Percentiles rank a stretch among this genome's conserved stretches.
phyloP scores from a whole-genome alignment of 129 eudicot species.

The Ambrosia artemisiifolia region DNA sequence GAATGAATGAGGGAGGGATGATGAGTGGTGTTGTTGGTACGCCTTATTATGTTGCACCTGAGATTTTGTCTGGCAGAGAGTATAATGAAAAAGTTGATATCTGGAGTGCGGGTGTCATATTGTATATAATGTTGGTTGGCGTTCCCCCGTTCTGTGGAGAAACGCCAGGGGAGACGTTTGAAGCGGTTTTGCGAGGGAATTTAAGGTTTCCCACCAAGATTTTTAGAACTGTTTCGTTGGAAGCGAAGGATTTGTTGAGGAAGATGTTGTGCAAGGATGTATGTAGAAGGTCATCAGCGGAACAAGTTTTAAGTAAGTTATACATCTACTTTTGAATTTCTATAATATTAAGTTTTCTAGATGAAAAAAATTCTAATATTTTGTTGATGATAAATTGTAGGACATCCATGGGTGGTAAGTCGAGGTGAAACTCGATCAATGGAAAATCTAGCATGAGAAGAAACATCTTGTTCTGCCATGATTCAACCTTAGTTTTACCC shows the following conservation, averaged over 20 bases:
- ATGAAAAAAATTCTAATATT: background rate
- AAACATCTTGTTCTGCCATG: background rate
- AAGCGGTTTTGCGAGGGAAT: conserved; percentile 58
- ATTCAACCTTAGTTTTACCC: background rate
- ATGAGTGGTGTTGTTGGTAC: conserved; percentile 82
- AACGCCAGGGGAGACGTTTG: conserved; percentile 56
- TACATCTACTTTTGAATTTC: background rate
- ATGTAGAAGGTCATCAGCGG: conserved; percentile 60
- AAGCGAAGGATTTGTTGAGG: conserved; percentile 72
- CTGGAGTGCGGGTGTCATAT: conserved; percentile 86
- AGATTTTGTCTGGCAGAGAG: conserved; percentile 57
- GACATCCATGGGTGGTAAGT: conserved; percentile 33
- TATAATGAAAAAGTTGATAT: conserved; percentile 75
- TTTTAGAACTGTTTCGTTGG: conserved; percentile 51
- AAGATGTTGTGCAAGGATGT: conserved; percentile 79
- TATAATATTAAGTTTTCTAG: background rate
- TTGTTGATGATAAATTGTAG: conserved; percentile 12
- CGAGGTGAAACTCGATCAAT: conserved; percentile 28
- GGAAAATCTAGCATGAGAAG: conserved; percentile 21
- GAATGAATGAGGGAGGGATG: conserved; percentile 24
- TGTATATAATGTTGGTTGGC: conserved; percentile 78
- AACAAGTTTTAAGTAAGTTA: conserved; percentile 73
- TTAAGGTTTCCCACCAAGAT: conserved; percentile 64
- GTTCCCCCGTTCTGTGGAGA: conserved; percentile 73
- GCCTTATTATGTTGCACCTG: conserved; percentile 84